Evolutionary conservation across 2,329 filamentous ascomycete genomes (phyloP), one percentile per base, ranked within the genome.

Genomic region (Ascochyta pisi): DNA sequence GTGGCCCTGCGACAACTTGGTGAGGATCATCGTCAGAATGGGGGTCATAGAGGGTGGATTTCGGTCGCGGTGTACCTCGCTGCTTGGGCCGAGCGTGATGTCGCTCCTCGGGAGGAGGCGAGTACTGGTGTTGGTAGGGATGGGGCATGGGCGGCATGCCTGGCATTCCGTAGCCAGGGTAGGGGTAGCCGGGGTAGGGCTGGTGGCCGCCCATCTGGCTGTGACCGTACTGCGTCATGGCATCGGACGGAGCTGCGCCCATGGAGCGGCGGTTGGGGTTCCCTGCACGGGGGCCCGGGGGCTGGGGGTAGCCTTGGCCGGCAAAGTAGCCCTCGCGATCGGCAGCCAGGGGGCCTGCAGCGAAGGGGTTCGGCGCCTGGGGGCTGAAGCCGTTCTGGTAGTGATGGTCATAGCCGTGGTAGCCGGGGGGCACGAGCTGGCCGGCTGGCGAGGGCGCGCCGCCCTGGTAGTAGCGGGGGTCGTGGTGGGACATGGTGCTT

Each of bases 381-480:
- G 62, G 67, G n/a, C 64, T 59, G 50, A 70, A 72, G 39, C 46
- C 43, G 33, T 39, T 39, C n/a, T 66, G 69, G 50, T 75, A 73
- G 50, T 65, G 62, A 12, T 68, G 66, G 52, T 76, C 78, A 54
- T 78, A 78, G 6, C 79, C 74, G 33, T 73, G 67, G 42, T 57
- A 64, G n/a, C 67, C 68, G 54, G 72, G 68, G 13, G 70, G 70
- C 12, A 76, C 71, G 46, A 77, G 42, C 52, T 68, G 63, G 39
- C 69, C 65, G 19, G 63, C 49, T 8, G 66, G 68, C 10, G 67
- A 67, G 31, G 67, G 59, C 2, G 62, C 54, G 23, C 63, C 63
- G 22, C 60, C 61, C 33, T 62, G 60, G 44, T 65, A 73, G 31
- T 63, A 70, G 48, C 72, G 65, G 38, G 61, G 67, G 33, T 64